Conservation (phyloP, 208 protist species). For the Angomonas desouzai region DNA sequence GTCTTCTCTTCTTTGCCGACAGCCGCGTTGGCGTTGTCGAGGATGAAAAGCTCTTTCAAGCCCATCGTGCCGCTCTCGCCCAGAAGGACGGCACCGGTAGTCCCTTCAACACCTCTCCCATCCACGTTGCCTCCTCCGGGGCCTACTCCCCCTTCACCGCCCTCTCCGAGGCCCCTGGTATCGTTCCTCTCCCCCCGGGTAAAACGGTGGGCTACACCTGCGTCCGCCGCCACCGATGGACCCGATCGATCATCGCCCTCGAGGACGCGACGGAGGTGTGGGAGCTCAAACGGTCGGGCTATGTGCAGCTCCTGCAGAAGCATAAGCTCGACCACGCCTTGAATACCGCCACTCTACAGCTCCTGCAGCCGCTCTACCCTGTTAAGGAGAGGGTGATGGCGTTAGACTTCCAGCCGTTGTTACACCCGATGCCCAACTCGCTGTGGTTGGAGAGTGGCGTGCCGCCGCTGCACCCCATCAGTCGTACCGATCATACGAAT, state of each 20-base stretch:
- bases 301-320: constrained; percentile 58
- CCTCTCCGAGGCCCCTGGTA: constrained; percentile 3
- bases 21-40: constrained; percentile 47
- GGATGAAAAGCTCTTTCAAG: constrained; percentile 18
- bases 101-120: too few species aligned
- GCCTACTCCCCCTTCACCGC: not conserved
- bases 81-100: not conserved
- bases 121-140: constrained; percentile 4
- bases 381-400: constrained; percentile 27
- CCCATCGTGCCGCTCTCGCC: not conserved
- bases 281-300: constrained; percentile 49
- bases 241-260: constrained; percentile 48
- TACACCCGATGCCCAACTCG: constrained; percentile 61
- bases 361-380: constrained; percentile 64
- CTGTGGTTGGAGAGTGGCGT: constrained; percentile 61
- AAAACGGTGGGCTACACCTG: constrained; percentile 78
- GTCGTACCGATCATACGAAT: constrained; percentile 16
- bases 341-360: constrained; percentile 51
- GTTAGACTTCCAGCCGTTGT: constrained; percentile 71
- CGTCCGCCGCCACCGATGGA: constrained; percentile 71
- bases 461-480: constrained; percentile 66
- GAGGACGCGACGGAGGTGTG: constrained; percentile 72
- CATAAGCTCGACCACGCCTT: constrained; percentile 46
- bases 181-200: constrained; percentile 36
- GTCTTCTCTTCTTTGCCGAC: constrained; percentile 60